Conservation (phyloP, 148 eudicot species). For the Chenopodium formosanum region DNA sequence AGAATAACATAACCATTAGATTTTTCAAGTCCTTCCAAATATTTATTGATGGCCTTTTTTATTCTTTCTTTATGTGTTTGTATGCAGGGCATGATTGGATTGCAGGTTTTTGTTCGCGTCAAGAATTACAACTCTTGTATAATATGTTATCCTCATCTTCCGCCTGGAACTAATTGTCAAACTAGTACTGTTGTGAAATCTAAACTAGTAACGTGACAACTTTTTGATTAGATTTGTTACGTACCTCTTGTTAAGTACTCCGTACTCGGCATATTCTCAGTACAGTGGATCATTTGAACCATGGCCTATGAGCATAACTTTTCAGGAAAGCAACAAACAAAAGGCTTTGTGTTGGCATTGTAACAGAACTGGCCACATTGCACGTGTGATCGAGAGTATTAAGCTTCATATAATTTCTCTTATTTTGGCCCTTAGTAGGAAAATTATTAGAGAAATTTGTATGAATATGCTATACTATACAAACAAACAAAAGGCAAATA, state of each 20-base stretch:
- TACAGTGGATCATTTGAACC: neutral
- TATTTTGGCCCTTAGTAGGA: neutral
- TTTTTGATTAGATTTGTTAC: too few species aligned
- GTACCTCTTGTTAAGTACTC: too few species aligned
- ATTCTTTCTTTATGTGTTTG: too few species aligned
- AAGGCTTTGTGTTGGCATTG: neutral
- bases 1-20: neutral
- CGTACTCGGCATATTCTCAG: too few species aligned
- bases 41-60: neutral
- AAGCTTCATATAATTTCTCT: neutral
- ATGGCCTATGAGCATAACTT: neutral
- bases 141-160: too few species aligned
- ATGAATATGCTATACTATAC: neutral
- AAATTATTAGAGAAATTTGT: neutral
- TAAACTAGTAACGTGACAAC: too few species aligned
- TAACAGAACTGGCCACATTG: neutral
- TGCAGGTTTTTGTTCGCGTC: neutral
- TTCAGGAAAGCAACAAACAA: neutral
- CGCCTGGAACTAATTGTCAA: neutral
- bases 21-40: neutral
- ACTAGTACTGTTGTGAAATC: neutral
- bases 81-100: constrained; percentile 7
- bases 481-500: neutral
- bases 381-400: neutral
- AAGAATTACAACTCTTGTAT: neutral